Evolutionary conservation across 352 stramenopile species (phyloP), one percentile per base, ranked within the genome.

Genomic region (Pythium vanterpoolii): DNA sequence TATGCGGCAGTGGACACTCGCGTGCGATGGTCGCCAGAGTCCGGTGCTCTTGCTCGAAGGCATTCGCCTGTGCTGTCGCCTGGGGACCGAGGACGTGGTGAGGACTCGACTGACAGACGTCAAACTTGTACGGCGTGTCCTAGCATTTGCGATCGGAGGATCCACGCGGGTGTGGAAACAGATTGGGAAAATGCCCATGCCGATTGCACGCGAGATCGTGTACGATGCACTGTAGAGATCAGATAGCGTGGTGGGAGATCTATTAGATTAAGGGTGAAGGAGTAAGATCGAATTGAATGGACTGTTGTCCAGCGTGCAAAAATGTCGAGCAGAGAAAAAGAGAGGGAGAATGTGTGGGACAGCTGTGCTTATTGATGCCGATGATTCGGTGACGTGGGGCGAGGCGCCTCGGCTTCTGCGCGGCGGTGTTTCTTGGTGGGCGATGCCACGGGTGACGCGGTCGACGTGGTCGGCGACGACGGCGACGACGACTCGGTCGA

Each of bases 101-200:
- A 55, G 30, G 10, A 30, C 55, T 3, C 24, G 44, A 23, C 27
- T 61, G 4, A 19, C 50, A 5, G 68, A 77, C 18, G 23, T 31
- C n/a, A 85, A 79, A 56, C 47, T 76, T 5, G 30, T 82, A 16
- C 87, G 87, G 44, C 73, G 74, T 21, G 73, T 91, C 57, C 66
- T 87, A 65, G 67, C 53, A 21, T 91, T 87, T 47, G 69, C 71
- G 1, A 51, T 91, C 39, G 82, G 79, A 28, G 82, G 82, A 28
- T 91, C 79, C 18, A 68, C 51, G 66, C 73, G 79, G 9, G 62
- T 89, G 39, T 91, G 82, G 82, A 80, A 81, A 58, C 82, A 91
- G 62, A 83, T 89, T 38, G 66, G 59, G 19, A 74, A 73, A 27
- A 48, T 84, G 27, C 28, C 60, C 42, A 60, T 45, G 27, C 76